phyloP scores from a whole-genome alignment of 2,329 filamentous ascomycete species.

The Laburnicola sp. region DNA sequence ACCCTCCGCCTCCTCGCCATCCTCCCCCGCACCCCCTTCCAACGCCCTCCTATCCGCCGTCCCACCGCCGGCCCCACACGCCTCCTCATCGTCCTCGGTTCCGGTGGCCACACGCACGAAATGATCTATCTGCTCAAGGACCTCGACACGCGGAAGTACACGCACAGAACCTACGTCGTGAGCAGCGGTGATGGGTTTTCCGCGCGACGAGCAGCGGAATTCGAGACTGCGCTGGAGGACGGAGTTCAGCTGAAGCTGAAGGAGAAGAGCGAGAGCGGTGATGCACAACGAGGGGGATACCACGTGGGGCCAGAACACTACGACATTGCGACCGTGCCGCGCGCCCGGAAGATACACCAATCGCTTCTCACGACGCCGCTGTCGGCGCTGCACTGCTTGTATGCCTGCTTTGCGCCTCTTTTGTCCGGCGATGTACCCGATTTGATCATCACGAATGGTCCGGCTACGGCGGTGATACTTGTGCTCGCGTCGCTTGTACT shows the following conservation, averaged over 20 bases:
- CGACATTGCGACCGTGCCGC: conserved; percentile 68
- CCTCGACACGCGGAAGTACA: conserved; percentile 51
- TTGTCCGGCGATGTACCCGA: conserved; percentile 61
- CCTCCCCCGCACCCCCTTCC: conserved; percentile 34
- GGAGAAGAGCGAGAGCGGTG: not conserved
- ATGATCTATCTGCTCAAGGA: conserved; percentile 82
- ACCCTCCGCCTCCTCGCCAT: conserved; percentile 47
- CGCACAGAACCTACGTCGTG: conserved; percentile 78
- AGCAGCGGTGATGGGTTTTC: conserved; percentile 77
- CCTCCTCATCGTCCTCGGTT: conserved; percentile 82
- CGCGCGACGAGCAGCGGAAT: conserved; percentile 62
- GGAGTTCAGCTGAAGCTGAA: too few relatives aligned
- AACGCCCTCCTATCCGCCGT: conserved; percentile 15
- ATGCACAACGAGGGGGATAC: conserved; percentile 6
- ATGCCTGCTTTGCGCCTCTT: conserved; percentile 63
- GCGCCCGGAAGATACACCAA: conserved; percentile 83
- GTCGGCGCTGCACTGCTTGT: conserved; percentile 67
- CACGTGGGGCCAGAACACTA: conserved; percentile 51
- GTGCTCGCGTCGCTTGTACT: conserved; percentile 60
- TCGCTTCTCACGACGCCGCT: conserved; percentile 72
- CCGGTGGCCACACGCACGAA: conserved; percentile 91
- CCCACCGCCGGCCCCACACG: conserved; percentile 54
- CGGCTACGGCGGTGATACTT: conserved; percentile 82
- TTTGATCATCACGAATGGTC: conserved; percentile 83
- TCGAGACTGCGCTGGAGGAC: conserved; percentile 57